These are phyloP conservation scores for Aegilops longissima DNA, from an alignment of 176 grass and related monocot species.

Conservation along the genomic window DNA sequence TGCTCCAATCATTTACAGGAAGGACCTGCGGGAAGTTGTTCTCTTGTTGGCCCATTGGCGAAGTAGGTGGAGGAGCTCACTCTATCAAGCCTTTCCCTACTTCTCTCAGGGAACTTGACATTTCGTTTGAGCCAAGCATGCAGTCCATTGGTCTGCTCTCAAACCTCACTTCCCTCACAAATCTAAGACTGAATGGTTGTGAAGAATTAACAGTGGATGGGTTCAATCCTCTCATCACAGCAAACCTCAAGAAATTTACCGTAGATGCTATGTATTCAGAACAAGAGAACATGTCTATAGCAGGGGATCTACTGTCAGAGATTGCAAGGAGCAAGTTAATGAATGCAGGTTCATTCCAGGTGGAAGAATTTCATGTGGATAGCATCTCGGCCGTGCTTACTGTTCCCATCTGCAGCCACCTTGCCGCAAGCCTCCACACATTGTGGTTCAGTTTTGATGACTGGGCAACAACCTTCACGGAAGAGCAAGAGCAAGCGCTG, in stretches of 20 bases:
- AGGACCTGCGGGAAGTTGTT: not conserved
- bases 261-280: too few species aligned
- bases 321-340: not conserved
- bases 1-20: too few species aligned
- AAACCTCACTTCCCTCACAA: not conserved
- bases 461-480: not conserved
- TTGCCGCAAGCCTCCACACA: not conserved
- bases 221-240: not conserved
- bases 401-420: not conserved
- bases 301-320: not conserved
- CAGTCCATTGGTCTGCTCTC: not conserved
- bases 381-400: not conserved
- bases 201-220: not conserved
- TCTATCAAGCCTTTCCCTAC: not conserved
- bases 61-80: not conserved
- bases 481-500: not conserved
- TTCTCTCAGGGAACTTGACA: not conserved
- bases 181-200: accelerated
- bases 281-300: not conserved
- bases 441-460: not conserved
- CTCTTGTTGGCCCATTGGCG: not conserved
- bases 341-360: not conserved
- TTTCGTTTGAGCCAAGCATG: not conserved
- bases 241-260: not conserved
- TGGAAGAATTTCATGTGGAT: not conserved